Evolutionary conservation across 371 early-diverging fungal genomes (phyloP), one percentile per base, ranked within the genome.

Genomic region (Conidiobolus coronatus): DNA sequence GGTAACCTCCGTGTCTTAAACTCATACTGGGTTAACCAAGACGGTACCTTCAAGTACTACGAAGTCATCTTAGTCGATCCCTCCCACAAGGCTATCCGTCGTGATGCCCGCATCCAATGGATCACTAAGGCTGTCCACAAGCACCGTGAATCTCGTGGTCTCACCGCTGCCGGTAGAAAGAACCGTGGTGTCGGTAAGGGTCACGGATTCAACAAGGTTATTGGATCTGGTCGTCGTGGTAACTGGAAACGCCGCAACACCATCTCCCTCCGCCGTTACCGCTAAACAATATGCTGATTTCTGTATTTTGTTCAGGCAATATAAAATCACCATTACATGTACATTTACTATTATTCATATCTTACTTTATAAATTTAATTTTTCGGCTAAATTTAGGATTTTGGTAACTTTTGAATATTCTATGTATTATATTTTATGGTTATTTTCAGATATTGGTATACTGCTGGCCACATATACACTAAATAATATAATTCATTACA

Each of bases 1-100:
- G 76, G 73, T 52, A 88, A 87, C 74, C 68, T 97, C 57, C 81
- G 98, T 54, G 89, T 98, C 45, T 73, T 98, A 51, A 94, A 90
- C 83, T 88, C 89, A 49, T 98, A 98, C 86, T 94, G 96, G 96
- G 81, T 98, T 51, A 92, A 92, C 84, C 79, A 86, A 73, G 99
- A 97, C 69, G 70, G 89, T 52, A 86, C 88, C 58, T 95, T 81
- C 82, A 96, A 98, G 77, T 93, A 81, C 81, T 98, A 68, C 65
- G 99, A 98, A 69, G 92, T 96, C 59, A 97, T 98, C 68, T 75
- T 88, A 49, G 96, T 97, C 56, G 96, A 98, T 66, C 94, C 95
- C 55, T 60, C 64, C 49, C 93, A 93, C 81, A 82, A 84, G 74
- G 87, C 83, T 55, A 94, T 98, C 71, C 83, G 97, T 55, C 88